phyloP scores from a whole-genome alignment of 106 monocot species.

The Allium fistulosum region DNA sequence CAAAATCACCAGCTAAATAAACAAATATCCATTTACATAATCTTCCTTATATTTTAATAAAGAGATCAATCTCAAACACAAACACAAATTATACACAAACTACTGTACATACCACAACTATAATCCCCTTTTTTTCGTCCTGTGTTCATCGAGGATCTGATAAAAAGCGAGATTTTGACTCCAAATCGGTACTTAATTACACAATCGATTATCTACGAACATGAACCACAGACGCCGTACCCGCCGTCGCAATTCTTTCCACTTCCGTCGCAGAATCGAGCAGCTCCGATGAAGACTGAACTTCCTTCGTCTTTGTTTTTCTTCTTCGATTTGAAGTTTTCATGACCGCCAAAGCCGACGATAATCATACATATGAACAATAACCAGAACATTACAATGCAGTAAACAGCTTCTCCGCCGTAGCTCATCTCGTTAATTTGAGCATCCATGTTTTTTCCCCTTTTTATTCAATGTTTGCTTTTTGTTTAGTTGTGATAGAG shows the following conservation, averaged over 20 bases:
- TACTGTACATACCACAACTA: no score
- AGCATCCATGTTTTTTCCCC: not conserved
- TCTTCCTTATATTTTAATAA: no score
- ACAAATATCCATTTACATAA: no score
- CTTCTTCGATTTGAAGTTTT: not conserved
- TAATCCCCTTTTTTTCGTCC: no score
- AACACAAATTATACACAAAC: no score
- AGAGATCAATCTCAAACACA: no score
- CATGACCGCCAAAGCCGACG: conserved; percentile 5
- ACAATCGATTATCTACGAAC: not conserved
- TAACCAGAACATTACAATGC: conserved; percentile 23
- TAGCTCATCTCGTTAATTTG: conserved; percentile 8
- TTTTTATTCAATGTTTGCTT: no score
- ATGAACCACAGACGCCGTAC: conserved; percentile 21
- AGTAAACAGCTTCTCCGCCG: conserved; percentile 26
- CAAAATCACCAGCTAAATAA: no score
- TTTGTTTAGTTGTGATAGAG: no score
- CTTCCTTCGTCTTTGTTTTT: not conserved
- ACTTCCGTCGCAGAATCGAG: conserved; percentile 19
- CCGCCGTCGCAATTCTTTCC: conserved; percentile 10
- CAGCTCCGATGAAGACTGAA: conserved; percentile 22
- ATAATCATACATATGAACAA: conserved; percentile 21
- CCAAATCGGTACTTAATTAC: not conserved
- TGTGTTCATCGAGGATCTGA: no score
- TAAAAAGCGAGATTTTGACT: no score